phyloP scores from a whole-genome alignment of 352 stramenopile genomes.

The Pythium coloratum region DNA sequence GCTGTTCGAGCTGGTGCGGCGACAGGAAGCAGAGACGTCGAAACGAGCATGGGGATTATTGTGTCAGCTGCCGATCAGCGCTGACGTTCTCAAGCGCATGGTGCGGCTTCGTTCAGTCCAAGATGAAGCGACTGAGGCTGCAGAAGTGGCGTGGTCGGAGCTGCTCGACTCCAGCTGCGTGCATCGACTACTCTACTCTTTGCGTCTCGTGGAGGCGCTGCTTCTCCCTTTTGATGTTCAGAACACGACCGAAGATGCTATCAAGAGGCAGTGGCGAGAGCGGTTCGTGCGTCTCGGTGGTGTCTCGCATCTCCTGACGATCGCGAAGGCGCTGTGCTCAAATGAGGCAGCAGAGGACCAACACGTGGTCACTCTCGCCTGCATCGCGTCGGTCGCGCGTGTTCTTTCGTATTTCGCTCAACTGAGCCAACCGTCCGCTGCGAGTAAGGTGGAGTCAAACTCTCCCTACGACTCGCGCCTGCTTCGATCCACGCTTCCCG shows the following conservation, averaged over 20 bases:
- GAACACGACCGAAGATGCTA: slow-evolving; percentile 31
- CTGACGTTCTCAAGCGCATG: slow-evolving; percentile 60
- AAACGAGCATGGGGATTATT: slow-evolving; percentile 76
- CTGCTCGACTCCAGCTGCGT: slow-evolving; percentile 48
- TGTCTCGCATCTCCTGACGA: slow-evolving; percentile 39
- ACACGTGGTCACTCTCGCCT: slow-evolving; percentile 29
- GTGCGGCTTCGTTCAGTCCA: slow-evolving; percentile 44
- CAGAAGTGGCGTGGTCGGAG: slow-evolving; percentile 36
- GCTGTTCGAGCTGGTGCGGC: slow-evolving; percentile 63
- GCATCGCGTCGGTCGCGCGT: slow-evolving; percentile 43
- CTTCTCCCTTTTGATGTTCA: slow-evolving; percentile 39
- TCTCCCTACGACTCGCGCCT: slow-evolving; percentile 23
- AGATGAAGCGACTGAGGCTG: neutral
- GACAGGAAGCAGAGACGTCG: slow-evolving; percentile 40
- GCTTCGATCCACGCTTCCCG: slow-evolving; percentile 13
- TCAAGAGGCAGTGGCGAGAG: slow-evolving; percentile 72
- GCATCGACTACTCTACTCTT: slow-evolving; percentile 61
- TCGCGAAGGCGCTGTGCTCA: slow-evolving; percentile 30
- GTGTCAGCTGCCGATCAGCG: slow-evolving; percentile 69
- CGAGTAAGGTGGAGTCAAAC: neutral
- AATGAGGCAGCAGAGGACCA: slow-evolving; percentile 21
- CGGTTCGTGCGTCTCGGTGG: slow-evolving; percentile 73
- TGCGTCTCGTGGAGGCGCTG: slow-evolving; percentile 70
- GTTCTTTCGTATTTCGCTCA: slow-evolving; percentile 30
- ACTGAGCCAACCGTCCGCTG: slow-evolving; percentile 2